These are phyloP conservation scores for Aspergillus taichungensis DNA, from an alignment of 495 filamentous ascomycete genomes.

Conservation along the genomic window DNA sequence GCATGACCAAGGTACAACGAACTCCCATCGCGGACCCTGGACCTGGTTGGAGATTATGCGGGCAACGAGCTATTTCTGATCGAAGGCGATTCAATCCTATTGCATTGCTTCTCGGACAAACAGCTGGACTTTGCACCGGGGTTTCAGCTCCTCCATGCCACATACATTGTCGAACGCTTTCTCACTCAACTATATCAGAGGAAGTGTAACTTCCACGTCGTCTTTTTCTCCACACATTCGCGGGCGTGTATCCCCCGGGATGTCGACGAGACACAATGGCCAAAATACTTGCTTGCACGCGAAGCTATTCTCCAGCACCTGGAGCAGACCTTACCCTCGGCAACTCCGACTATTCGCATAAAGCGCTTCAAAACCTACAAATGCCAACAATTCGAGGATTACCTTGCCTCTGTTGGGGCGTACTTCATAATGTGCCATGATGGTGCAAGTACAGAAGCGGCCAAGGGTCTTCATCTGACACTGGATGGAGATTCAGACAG, in stretches of 20 bases:
- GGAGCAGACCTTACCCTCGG: conserved; percentile 15
- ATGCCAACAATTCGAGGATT: conserved; percentile 40
- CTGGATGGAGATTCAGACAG: background rate
- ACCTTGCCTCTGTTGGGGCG: conserved; percentile 40
- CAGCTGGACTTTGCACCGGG: conserved; percentile 56
- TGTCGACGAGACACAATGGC: background rate
- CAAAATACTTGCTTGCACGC: conserved; percentile 53
- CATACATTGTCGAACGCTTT: conserved; percentile 58
- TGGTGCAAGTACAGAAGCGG: conserved; percentile 25
- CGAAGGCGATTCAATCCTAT: conserved; percentile 63
- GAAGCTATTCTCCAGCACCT: conserved; percentile 58
- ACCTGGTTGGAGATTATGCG: conserved; percentile 56
- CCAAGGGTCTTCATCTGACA: background rate
- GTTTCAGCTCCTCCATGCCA: conserved; percentile 64
- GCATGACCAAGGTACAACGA: conserved; percentile 9
- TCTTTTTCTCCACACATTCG: conserved; percentile 49
- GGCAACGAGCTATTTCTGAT: conserved; percentile 63
- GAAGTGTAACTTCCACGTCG: conserved; percentile 59
- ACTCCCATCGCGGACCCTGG: conserved; percentile 14
- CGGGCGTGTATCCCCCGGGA: conserved; percentile 8
- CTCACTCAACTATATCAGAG: conserved; percentile 48
- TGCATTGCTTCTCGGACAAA: conserved; percentile 48
- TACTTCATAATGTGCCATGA: conserved; percentile 68
- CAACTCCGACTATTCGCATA: conserved; percentile 27
- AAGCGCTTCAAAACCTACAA: conserved; percentile 36